Evolutionary conservation across 306 rosid genomes (phyloP).

Genomic region (Lagenaria siceraria): DNA sequence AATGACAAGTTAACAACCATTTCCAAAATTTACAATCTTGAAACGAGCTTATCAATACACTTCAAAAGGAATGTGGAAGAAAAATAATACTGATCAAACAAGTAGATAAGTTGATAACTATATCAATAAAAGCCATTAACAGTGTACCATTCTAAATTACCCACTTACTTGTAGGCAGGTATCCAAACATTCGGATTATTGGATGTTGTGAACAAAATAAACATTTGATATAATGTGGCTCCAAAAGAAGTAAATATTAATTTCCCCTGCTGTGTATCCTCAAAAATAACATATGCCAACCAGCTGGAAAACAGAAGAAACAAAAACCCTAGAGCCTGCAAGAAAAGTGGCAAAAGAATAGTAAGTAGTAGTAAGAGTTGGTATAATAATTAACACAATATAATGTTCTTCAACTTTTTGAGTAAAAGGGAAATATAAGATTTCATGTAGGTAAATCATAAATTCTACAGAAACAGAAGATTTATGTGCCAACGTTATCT

Average conservation of each 20-base stretch:
- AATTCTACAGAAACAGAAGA: not conserved
- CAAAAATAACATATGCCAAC: constrained; percentile 92
- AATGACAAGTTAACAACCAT: not conserved
- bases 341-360: not conserved
- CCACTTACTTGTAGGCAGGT: constrained; percentile 94
- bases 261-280: constrained; percentile 81
- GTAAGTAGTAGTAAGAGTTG: not conserved
- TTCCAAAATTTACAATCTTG: not conserved
- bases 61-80: not conserved
- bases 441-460: not conserved
- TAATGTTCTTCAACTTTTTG: not conserved
- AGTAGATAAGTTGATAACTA: not conserved
- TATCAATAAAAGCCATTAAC: constrained; percentile 1
- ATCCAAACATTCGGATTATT: constrained; percentile 98
- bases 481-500: constrained; percentile 15
- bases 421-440: not conserved
- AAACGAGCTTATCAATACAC: not conserved
- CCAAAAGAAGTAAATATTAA: constrained; percentile 70
- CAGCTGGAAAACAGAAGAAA: constrained; percentile 92
- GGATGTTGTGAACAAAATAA: constrained; percentile 77
- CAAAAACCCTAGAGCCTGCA: constrained; percentile 73
- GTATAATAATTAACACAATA: not conserved
- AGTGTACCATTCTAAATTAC: constrained; percentile 2
- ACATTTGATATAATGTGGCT: constrained; percentile 66
- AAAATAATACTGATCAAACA: not conserved